phyloP scores from a whole-genome alignment of 164 flowering plant genomes.

The Nelumbo lutea region DNA sequence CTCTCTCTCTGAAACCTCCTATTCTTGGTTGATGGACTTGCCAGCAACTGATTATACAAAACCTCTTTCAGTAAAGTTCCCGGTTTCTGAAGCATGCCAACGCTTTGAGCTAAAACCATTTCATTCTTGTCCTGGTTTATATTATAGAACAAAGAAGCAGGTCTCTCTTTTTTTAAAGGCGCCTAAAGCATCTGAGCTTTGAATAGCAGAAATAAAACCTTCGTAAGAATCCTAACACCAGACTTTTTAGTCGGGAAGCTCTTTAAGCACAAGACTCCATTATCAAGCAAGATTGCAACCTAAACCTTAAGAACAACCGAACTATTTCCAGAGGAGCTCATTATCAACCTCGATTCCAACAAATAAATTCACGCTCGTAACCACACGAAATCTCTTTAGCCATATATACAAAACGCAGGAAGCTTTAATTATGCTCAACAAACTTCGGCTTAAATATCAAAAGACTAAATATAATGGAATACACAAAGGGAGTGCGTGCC shows the following conservation, averaged over 20 bases:
- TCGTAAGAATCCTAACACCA: background rate
- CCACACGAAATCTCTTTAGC: background rate
- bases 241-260: background rate
- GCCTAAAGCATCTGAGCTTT: background rate
- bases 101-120: background rate
- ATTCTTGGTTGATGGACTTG: conserved; percentile 7
- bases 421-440: background rate
- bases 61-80: background rate
- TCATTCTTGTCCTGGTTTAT: background rate
- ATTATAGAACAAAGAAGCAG: background rate
- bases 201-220: background rate
- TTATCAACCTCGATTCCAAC: background rate
- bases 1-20: background rate
- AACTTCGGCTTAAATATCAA: conserved; percentile 1
- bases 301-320: background rate
- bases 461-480: too few relatives aligned
- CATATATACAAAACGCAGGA: too few relatives aligned
- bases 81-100: background rate
- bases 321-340: background rate
- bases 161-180: background rate
- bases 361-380: background rate
- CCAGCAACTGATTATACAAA: background rate
- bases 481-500: background rate
- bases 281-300: background rate
- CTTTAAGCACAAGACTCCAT: background rate